Evolutionary conservation across 148 eudicot species (phyloP), one percentile per base, ranked within the genome.

Genomic region (Rhododendron ovatum): DNA sequence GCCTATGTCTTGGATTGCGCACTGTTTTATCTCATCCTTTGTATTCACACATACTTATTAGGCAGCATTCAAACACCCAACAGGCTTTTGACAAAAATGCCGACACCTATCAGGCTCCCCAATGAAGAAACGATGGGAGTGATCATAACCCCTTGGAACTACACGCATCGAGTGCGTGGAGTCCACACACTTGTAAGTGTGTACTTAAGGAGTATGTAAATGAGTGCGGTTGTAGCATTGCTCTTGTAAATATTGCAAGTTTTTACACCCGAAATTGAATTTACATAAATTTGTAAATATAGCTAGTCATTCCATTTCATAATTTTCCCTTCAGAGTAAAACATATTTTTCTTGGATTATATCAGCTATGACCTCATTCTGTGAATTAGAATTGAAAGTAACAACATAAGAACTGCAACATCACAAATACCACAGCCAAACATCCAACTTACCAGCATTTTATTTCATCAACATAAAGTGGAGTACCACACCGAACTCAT

Each of bases 1-100:
- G 78, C 78, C 78, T 74, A 18, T 18, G 48, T 75, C 47, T 75
- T 20, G 79, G 79, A 39, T 35, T 39, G 79, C 79, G 79, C 79
- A 75, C 47, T 75, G 79, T 39, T 75, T 73, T 75, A 75, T 75
- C 26, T 17, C 47, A 18, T 39, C 47, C 79, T 75, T 75, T 35
- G 22, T 18, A 74, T 75, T 75, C 79, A 75, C 48, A 75, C 47
- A 18, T 5, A 41, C 45, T 41, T 41, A 41, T 41, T 0, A 6
- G n/a, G 18, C 22, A 75, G 47, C 79, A 30, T 15, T 71, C 41
- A 15, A 41, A 33, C 76, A 28, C 76, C 41, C 76, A 71, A 33
- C 39, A 33, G 39, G 41, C 35, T 14, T 71, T 71, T 30, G 39
- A 30, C 76, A 71, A 33, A 71, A 4, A 3, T 69, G 75, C 33